phyloP scores from a whole-genome alignment of 1,284 basidiomycete genomes.

The Sparassis latifolia region DNA sequence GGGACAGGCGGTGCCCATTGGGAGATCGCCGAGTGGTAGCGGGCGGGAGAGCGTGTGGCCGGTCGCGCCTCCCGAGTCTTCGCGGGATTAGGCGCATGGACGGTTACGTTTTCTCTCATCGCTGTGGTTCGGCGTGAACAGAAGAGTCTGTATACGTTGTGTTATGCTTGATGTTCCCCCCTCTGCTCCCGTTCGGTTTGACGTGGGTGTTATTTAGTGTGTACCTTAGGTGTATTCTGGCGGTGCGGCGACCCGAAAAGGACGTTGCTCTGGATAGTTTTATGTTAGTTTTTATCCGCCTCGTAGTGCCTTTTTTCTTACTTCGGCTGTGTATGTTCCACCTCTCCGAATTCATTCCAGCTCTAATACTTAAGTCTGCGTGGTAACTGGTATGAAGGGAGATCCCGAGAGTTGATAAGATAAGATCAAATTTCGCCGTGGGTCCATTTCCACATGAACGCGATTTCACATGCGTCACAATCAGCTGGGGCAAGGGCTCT shows the following conservation, averaged over 20 bases:
- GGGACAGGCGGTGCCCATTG: slow-evolving; percentile 24
- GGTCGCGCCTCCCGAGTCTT: slow-evolving; percentile 21
- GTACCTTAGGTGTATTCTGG: not conserved
- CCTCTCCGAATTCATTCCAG: no score
- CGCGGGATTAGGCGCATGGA: not conserved
- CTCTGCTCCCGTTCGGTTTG: no score
- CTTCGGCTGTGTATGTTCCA: no score
- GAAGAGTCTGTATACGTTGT: no score
- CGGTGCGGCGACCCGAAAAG: not conserved
- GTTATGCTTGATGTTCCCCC: no score
- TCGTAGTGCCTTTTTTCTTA: no score
- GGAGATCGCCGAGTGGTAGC: slow-evolving; percentile 17
- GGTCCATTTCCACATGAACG: not conserved
- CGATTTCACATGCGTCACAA: slow-evolving; percentile 7
- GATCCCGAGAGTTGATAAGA: slow-evolving; percentile 3
- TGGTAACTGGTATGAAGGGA: no score
- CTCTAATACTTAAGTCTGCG: no score
- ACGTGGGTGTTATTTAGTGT: slow-evolving; percentile 3
- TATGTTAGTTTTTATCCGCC: no score
- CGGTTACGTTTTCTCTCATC: no score
- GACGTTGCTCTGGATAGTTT: not conserved
- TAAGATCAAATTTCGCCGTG: slow-evolving; percentile 1
- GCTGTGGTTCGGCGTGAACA: no score
- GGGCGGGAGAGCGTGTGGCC: slow-evolving; percentile 30
- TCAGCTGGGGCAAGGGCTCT: no score